Conservation (phyloP, 1,139 yeast genomes). For the Candida tropicalis region DNA sequence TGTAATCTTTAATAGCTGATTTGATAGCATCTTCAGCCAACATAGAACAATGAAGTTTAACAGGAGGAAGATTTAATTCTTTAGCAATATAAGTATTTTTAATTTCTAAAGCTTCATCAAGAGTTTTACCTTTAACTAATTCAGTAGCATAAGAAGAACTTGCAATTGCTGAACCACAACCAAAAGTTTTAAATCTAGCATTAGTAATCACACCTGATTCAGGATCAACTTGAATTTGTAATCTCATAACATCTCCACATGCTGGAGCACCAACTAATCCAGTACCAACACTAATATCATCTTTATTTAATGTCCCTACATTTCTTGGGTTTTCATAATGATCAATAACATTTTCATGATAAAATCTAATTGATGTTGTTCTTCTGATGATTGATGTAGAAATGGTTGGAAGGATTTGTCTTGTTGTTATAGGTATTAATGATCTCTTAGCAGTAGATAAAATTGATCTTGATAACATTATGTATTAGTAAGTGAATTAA, state of each 20-base stretch:
- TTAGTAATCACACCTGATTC: slow-evolving; percentile 88
- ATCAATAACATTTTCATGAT: slow-evolving; percentile 82
- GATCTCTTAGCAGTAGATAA: slow-evolving; percentile 18
- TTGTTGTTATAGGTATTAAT: slow-evolving; percentile 2
- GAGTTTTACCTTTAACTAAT: slow-evolving; percentile 89
- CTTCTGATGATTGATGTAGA: not conserved
- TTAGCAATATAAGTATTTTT: slow-evolving; percentile 92
- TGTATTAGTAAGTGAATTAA: not conserved
- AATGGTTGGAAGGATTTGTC: not conserved
- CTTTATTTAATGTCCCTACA: slow-evolving; percentile 89
- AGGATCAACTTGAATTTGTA: slow-evolving; percentile 91
- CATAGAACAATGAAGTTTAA: slow-evolving; percentile 96
- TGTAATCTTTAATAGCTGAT: slow-evolving; percentile 94
- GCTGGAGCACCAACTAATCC: slow-evolving; percentile 99
- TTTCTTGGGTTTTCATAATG: slow-evolving; percentile 97
- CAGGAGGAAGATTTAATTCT: slow-evolving; percentile 94
- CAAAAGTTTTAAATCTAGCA: slow-evolving; percentile 97
- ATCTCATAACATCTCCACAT: slow-evolving; percentile 98
- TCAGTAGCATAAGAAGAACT: slow-evolving; percentile 94
- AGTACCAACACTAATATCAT: slow-evolving; percentile 82
- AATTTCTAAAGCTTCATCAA: slow-evolving; percentile 90
- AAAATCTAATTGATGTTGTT: slow-evolving; percentile 30
- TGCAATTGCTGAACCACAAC: slow-evolving; percentile 98
- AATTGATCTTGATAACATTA: slow-evolving; percentile 30
- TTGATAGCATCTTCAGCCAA: slow-evolving; percentile 98